Evolutionary conservation across 306 rosid genomes (phyloP).

Genomic region (Delonix regia): DNA sequence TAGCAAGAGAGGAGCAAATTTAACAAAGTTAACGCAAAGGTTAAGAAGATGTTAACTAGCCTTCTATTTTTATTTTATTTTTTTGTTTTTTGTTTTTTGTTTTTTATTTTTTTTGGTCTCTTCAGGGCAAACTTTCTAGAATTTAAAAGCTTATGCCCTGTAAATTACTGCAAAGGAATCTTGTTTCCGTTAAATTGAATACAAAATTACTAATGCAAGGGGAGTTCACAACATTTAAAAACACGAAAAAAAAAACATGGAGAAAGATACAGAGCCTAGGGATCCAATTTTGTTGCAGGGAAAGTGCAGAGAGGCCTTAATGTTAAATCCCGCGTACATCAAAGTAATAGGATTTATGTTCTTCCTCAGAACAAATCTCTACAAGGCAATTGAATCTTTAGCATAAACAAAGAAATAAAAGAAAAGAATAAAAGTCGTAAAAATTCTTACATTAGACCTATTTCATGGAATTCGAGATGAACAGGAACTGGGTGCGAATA

Average conservation of each 20-base stretch:
- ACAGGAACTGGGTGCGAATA: background rate
- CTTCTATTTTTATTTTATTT: background rate
- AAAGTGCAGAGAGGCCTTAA: background rate
- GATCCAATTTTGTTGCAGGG: background rate
- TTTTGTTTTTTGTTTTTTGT: background rate
- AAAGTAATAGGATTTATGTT: background rate
- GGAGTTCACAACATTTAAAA: background rate
- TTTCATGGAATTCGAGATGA: background rate
- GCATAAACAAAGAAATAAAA: background rate
- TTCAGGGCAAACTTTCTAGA: background rate
- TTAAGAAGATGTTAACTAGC: background rate
- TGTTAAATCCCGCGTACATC: too few relatives aligned
- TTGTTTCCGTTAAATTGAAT: background rate
- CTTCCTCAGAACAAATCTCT: background rate
- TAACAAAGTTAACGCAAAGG: background rate
- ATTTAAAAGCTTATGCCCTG: background rate
- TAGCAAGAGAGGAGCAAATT: background rate
- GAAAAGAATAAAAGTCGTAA: background rate
- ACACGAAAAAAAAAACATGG: background rate
- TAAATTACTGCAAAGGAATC: too few relatives aligned
- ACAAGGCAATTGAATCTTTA: background rate
- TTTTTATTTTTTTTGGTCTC: background rate
- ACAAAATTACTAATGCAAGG: background rate
- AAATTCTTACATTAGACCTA: background rate
- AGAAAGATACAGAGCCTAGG: background rate